Base-by-base conservation (phyloP, 2,329 filamentous ascomycete genomes). In the Trichoderma asperellum region DNA sequence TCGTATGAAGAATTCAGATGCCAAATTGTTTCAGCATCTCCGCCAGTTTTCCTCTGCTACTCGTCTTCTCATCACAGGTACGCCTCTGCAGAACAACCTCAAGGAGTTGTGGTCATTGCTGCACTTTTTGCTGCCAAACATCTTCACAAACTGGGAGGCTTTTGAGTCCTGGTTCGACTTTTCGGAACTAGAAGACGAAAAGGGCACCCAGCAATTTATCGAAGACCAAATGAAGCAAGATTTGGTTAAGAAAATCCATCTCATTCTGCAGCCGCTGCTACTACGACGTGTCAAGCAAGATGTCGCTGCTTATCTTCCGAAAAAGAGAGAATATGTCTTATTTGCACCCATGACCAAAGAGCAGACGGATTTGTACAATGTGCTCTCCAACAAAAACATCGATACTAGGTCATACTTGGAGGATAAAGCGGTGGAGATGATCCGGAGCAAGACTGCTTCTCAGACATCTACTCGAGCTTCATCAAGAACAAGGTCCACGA, bases 151-250 rank as follows among this genome's bases (percentile, higher is more conserved):
- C 74, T 90, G 96, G 79, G 93, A 96, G 58, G 93, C 92, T 0
- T 99, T 99, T 70, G 93, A 97, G 76, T 89, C 89, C 1, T 98
- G 95, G 94, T 99, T 99, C 72, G 95, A 99, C 78, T 99, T 99
- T 75, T 96, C 92, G 0, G 94, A 94, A 8, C 85, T 99, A 1
- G 89, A 96, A 68, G 93, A 98, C 70, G 93, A 94, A 73, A 86
- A 91, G 43, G 90, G 89, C 0, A 91, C 93, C 1, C 89, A 92
- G 61, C 88, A 94, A 56, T 91, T 97, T 63, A 86, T 96, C 7
- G 90, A 91, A 4, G 92, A 97, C 74, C 88, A 92, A 66, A 88
- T 91, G 72, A 83, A 83, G 47, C 81, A 83, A 47, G 81, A 82
- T 10, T 69, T 83, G 0, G 80, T 83, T 2, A 82, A 94, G 63